These are phyloP conservation scores for Hura crepitans DNA, from an alignment of 441 rosid species.

Conservation along the genomic window DNA sequence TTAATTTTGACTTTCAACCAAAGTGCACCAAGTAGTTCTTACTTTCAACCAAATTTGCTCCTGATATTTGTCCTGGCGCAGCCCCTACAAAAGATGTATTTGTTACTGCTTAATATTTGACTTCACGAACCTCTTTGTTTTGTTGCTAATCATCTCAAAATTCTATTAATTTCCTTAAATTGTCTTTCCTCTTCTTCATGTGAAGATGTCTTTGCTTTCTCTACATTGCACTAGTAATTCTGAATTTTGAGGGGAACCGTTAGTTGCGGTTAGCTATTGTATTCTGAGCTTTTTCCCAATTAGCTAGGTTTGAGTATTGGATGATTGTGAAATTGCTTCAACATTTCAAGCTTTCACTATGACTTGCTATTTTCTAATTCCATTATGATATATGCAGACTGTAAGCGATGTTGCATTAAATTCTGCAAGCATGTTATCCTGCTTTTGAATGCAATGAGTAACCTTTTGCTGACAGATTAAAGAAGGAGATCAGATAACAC, in stretches of 20 bases:
- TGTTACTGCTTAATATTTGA: not conserved
- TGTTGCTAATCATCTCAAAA: constrained; percentile 1
- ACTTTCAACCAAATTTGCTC: no score
- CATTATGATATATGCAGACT: not conserved
- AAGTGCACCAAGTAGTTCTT: no score
- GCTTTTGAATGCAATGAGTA: no score
- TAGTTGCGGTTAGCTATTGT: not conserved
- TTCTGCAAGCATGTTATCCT: no score
- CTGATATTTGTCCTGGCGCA: no score
- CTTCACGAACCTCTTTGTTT: not conserved
- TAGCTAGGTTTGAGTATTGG: not conserved
- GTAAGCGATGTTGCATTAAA: not conserved
- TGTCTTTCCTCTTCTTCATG: not conserved
- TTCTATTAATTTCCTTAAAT: not conserved
- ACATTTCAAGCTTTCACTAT: not conserved
- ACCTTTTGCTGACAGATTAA: constrained; percentile 43
- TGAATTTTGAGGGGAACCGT: not conserved
- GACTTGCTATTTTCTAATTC: not conserved
- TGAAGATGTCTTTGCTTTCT: not conserved
- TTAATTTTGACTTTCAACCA: no score
- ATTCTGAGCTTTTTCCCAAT: not conserved
- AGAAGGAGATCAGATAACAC: constrained; percentile 57
- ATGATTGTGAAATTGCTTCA: not conserved
- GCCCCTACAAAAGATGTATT: no score
- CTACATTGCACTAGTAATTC: not conserved